Evolutionary conservation across 2,329 filamentous ascomycete genomes (phyloP), one percentile per base, ranked within the genome.

Genomic region (Apiospora saccharicola): DNA sequence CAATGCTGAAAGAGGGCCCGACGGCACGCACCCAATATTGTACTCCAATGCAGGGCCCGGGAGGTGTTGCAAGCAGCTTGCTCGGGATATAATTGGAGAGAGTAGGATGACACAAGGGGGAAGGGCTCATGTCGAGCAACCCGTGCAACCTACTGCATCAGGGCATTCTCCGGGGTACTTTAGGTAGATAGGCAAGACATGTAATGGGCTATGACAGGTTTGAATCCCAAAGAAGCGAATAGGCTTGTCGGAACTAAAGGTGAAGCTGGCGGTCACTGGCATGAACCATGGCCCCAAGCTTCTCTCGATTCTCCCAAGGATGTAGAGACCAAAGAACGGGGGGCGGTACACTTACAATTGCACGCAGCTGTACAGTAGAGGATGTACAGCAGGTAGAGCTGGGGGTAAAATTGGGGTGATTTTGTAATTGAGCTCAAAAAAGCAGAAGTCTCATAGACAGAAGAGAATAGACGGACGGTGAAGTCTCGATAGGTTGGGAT

Each of bases 361-460:
- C 57, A 64, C 57, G 12, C 57, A 64, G 57, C 57, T 41, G 49
- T 51, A 16, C 12, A 10, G 30, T 4, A 41, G 57, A 41, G 34
- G 57, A 41, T 8, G 57, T 64, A 41, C 57, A 64, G 57, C 57
- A 64, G 57, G 57, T 64, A 64, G 14, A 41, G 57, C 34, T n/a
- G 57, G 30, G 22, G 22, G 57, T 64, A n/a, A 22, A 10, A 34
- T 41, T 24, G 19, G 34, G 57, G 10, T 41, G 57, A n/a, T 37
- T 64, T 24, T 13, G 57, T 10, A n/a, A 41, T 2, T 24, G 57
- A 64, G 57, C 57, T 64, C 34, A 41, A 22, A 24, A 64, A 64
- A 64, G 57, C 57, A 41, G 41, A 34, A 64, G 57, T 64, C 57
- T 64, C 57, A 64, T 64, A 64, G 57, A 64, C 57, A 64, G 34